Evolutionary conservation across 331 rosid species (phyloP), one percentile per base, ranked within the genome.

Genomic region (Malus hybrid): DNA sequence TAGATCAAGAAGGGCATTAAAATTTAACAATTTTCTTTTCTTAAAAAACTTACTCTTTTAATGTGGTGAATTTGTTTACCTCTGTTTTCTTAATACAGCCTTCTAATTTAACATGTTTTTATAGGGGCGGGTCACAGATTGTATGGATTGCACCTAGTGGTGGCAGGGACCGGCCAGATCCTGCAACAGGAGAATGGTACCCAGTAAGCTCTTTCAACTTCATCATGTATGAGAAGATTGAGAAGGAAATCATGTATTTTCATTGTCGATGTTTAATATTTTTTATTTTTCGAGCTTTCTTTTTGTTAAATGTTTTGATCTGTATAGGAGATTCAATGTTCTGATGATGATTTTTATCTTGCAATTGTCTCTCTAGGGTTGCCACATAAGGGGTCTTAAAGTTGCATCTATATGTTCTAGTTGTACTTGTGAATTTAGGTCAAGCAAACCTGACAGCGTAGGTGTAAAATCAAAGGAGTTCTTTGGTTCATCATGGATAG

Each of bases 91-190:
- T 57, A 67, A 9, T 10, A 42, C 4, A 42, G 13, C 13, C 13
- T 42, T 42, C 46, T 42, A 42, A 44, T 64, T 28, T 46, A 48
- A 73, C 74, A 69, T 69, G 69, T 60, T 77, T 42, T 81, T 71
- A 74, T 81, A 95, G 99, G 90, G 83, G 89, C 75, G 98, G 99
- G 67, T 95, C 98, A 36, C 98, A 92, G 79, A 65, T 95, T 64
- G 76, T 95, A 70, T 95, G 99, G 99, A 89, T 95, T 87, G 99
- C 99, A 61, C 98, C 99, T 52, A 95, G 99, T 44, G 99, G 99
- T 14, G 99, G 99, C 20, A 89, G 99, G 88, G 99, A 95, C 72
- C 87, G 99, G 67, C 89, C 96, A 31, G 88, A 86, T 88, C 89
- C 90, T 22, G 59, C 55, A 2, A 86, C 91, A 7, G 84, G 86